phyloP scores from a whole-genome alignment of 345 rosid genomes.

The Aquilaria sinensis region DNA sequence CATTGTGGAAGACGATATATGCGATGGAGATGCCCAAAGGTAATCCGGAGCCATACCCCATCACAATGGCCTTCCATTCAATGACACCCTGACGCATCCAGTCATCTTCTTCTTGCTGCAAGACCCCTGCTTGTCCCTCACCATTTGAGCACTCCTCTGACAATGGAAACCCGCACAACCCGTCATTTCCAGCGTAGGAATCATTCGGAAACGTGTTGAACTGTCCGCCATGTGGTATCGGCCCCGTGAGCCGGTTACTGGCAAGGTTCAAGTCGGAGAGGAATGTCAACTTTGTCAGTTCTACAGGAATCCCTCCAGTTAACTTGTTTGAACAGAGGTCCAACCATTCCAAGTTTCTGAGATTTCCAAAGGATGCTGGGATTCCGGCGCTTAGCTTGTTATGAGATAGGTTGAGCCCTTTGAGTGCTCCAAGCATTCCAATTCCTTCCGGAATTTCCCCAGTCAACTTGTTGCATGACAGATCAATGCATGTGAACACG shows the following conservation, averaged over 20 bases:
- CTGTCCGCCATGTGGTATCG: conserved; percentile 14
- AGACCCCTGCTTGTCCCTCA: background rate
- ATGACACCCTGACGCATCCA: background rate
- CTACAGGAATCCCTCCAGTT: conserved; percentile 9
- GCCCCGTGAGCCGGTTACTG: conserved; percentile 8
- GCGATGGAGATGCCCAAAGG: background rate
- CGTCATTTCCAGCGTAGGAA: conserved; percentile 11
- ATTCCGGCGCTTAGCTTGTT: background rate
- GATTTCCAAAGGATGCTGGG: background rate
- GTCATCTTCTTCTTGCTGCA: background rate
- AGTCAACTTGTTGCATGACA: conserved; percentile 11
- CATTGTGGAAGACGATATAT: background rate
- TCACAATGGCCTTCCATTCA: background rate
- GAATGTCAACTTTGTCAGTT: background rate
- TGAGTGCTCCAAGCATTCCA: conserved; percentile 7
- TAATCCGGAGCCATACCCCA: background rate
- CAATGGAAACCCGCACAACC: conserved; percentile 16
- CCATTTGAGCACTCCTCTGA: background rate
- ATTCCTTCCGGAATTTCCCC: conserved; percentile 9
- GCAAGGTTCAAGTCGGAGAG: conserved; percentile 15
- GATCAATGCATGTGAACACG: conserved; percentile 8
- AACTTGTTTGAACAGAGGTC: background rate
- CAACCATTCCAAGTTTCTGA: background rate
- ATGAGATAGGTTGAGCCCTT: conserved; percentile 9
- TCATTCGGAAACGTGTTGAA: conserved; percentile 3